These are phyloP conservation scores for Rhexocercosporidium sp. DNA, from an alignment of 2,329 filamentous ascomycete species.

Conservation along the genomic window DNA sequence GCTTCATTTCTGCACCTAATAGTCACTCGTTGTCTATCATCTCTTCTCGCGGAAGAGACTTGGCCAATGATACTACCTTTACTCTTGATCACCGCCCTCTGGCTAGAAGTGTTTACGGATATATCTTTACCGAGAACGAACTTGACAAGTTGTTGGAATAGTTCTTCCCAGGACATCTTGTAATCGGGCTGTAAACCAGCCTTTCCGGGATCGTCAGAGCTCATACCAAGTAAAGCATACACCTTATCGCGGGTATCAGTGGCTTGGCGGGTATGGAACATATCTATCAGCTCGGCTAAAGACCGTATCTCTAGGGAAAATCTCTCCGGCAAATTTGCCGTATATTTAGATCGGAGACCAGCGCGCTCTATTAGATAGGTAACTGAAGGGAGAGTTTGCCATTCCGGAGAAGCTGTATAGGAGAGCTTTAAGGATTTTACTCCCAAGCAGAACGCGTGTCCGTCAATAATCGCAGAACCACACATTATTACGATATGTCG, in stretches of 20 bases:
- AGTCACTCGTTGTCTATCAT: slow-evolving; percentile 20
- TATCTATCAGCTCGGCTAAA: slow-evolving; percentile 26
- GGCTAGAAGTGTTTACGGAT: slow-evolving; percentile 17
- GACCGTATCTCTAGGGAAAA: slow-evolving; percentile 9
- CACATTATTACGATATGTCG: slow-evolving; percentile 23
- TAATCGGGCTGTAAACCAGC: slow-evolving; percentile 23
- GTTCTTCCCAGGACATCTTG: slow-evolving; percentile 18
- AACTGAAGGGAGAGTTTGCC: slow-evolving; percentile 17
- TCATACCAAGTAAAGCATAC: slow-evolving; percentile 26
- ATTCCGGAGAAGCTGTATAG: slow-evolving; percentile 5
- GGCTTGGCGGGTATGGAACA: slow-evolving; percentile 26
- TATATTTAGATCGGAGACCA: slow-evolving; percentile 12
- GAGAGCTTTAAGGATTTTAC: slow-evolving; percentile 7
- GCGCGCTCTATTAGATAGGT: slow-evolving; percentile 12
- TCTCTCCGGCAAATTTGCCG: not conserved
- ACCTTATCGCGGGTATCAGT: slow-evolving; percentile 18
- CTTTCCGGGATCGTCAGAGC: slow-evolving; percentile 21
- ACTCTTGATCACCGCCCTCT: slow-evolving; percentile 19
- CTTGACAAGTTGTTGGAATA: slow-evolving; percentile 24
- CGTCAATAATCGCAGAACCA: slow-evolving; percentile 17
- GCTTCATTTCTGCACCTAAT: slow-evolving; percentile 19
- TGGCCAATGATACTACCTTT: slow-evolving; percentile 21
- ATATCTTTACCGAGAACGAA: slow-evolving; percentile 19
- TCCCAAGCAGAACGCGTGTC: slow-evolving; percentile 21
- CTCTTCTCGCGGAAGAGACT: slow-evolving; percentile 21